Percentiles rank a stretch among this genome's conserved stretches.
These are phyloP conservation scores for Aristolochia californica DNA, from an alignment of 164 flowering plant genomes.

Conservation along the genomic window DNA sequence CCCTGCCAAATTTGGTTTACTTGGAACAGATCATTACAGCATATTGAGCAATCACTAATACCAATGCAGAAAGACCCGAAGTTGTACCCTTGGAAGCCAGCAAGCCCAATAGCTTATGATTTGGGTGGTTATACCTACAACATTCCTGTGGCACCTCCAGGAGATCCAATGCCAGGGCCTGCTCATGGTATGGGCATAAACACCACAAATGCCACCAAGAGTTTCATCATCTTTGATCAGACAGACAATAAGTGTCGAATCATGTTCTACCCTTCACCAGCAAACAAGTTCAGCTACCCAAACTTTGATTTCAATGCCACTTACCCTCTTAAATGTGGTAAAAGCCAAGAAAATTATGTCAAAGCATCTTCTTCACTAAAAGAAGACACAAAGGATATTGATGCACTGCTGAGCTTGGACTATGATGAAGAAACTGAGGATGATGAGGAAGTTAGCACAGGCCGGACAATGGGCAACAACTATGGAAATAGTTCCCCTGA, in stretches of 20 bases:
- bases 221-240: slow-evolving; percentile 65
- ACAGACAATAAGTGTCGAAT: slow-evolving; percentile 47
- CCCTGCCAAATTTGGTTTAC: too few species aligned
- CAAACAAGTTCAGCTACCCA: slow-evolving; percentile 16
- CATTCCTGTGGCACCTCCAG: slow-evolving; percentile 21
- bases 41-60: not conserved
- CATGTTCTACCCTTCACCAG: slow-evolving; percentile 49
- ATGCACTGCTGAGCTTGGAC: slow-evolving; percentile 65
- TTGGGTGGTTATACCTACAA: slow-evolving; percentile 20
- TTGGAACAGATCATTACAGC: too few species aligned
- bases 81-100: slow-evolving; percentile 15
- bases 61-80: slow-evolving; percentile 39
- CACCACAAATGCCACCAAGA: slow-evolving; percentile 54
- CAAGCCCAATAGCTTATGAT: slow-evolving; percentile 23
- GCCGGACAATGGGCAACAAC: slow-evolving; percentile 33
- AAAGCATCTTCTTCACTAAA: slow-evolving; percentile 23
- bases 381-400: slow-evolving; percentile 67
- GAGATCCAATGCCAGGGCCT: slow-evolving; percentile 20
- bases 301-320: slow-evolving; percentile 19
- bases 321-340: slow-evolving; percentile 5
- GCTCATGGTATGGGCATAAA: slow-evolving; percentile 44
- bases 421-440: slow-evolving; percentile 24
- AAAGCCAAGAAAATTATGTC: slow-evolving; percentile 7
- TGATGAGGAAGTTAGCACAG: slow-evolving; percentile 62
- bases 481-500: slow-evolving; percentile 38